Base-by-base conservation (phyloP, 2,329 filamentous ascomycete species). In the Colletotrichum musae region DNA sequence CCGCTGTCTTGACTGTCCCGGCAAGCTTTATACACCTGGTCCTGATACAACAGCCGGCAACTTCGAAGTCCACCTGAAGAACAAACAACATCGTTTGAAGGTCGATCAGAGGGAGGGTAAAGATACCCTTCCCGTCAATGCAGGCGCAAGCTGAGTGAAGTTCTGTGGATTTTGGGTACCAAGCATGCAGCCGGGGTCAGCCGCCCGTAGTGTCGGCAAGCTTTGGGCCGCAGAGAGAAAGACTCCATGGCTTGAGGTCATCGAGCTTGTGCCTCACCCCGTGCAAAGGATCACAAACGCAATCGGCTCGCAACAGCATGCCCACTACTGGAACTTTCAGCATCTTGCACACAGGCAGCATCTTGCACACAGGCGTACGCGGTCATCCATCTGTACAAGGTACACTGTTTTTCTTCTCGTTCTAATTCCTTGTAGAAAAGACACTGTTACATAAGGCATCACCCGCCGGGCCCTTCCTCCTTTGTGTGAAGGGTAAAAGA, bases 31-130 rank as follows among this genome's bases (percentile, higher is more conserved):
- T 80, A 97, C 95, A 0, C 94, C 95, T 0, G 93, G 94, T 0
- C 94, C 95, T 0, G 94, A 92, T 26, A 92, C 88, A 78, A 94
- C 94, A 2, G 93, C 95, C 5, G 91, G 91, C 53, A 97, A 97
- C 77, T 99, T 99, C 72, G 94, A 97, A 81, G 90, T 97, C 1
- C 96, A 99, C 82, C 85, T 98, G 57, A 93, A 92, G 80, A 98
- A 97, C 80, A 89, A 93, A 51, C 85, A 87, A 60, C 96, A 99
- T 79, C 88, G 91, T 74, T 90, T 93, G 73, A 88, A 88, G 74
- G 93, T 95, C 10, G 77, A 77, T 45, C 69, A 72, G 60, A 76
- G 82, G 28, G 72, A 78, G 47, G 74, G 74, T 39, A 73, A 71
- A 39, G 68, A 74, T 47, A 74, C 74, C 36, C 70, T 71, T n/a